Evolutionary conservation across 176 grass and related monocot genomes (phyloP).

Genomic region (Zoysia pacifica): DNA sequence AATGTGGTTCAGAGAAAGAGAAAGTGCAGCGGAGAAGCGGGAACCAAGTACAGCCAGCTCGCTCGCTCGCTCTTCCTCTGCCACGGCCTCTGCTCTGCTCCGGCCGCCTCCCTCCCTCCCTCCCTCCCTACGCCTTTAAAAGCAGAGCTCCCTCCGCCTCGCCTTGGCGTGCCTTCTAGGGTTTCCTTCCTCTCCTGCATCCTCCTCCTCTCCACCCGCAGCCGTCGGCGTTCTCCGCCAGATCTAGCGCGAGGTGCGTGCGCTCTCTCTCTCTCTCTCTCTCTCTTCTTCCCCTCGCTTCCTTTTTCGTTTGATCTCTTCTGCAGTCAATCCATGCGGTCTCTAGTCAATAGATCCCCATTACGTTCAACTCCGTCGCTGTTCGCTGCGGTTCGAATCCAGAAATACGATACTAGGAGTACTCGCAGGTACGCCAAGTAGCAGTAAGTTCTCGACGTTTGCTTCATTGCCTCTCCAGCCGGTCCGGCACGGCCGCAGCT

Average conservation of each 20-base stretch:
- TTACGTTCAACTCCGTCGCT: neutral
- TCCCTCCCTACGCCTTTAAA: conserved; percentile 1
- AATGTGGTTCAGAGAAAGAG: neutral
- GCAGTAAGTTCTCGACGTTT: no score
- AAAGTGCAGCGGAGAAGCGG: conserved; percentile 19
- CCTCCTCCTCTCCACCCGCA: neutral
- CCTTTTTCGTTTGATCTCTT: neutral
- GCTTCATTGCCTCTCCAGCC: neutral
- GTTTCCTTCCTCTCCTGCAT: neutral
- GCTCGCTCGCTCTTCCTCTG: neutral
- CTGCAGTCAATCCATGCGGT: no score
- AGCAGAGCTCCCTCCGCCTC: neutral
- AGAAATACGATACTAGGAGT: no score
- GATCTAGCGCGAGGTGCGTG: neutral
- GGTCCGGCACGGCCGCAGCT: no score
- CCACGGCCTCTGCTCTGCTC: neutral
- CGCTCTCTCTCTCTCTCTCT: neutral
- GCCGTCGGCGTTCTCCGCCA: neutral
- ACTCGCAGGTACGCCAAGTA: no score
- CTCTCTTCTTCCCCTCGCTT: neutral
- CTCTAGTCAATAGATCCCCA: neutral
- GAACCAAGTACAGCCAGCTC: neutral
- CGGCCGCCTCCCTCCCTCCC: neutral
- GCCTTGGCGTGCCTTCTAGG: neutral
- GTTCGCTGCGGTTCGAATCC: neutral